Evolutionary conservation across 2,329 filamentous ascomycete genomes (phyloP), one percentile per base, ranked within the genome.

Genomic region (Trichoderma sp.): DNA sequence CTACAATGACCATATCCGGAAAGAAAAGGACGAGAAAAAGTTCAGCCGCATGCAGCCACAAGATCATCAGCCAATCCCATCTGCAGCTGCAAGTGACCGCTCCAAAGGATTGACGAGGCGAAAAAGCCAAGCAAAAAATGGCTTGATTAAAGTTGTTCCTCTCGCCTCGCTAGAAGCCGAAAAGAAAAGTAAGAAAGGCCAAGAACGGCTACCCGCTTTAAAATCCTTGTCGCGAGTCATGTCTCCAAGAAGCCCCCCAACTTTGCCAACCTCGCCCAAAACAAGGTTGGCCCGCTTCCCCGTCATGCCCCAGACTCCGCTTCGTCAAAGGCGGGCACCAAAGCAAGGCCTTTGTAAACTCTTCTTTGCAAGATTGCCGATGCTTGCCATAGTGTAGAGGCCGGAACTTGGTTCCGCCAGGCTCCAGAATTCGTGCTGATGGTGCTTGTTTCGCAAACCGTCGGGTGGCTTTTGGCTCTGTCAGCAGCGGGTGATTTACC

Each of bases 261-360:
- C 26, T 26, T 26, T 26, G 26, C 26, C 34, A 28, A 34, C 14
- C 14, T 24, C 34, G n/a, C 51, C 51, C 32, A 32, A 66, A 58
- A 18, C 16, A 34, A 43, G 39, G 39, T 43, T 30, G 32, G 52
- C 54, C 63, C 63, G 63, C 63, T 66, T 59, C 63, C 63, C 63
- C 63, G 39, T 58, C n/a, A 18, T 66, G 37, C 63, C 63, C 63
- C 63, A n/a, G 63, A 66, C 63, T 54, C 63, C 63, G 54, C 63
- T 34, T 34, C 39, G 18, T 43, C 39, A 66, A 66, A 46, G 54
- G 54, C 28, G 56, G n/a, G 49, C 51, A 28, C 26, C 46, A 24
- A 26, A n/a, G 32, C 18, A 24, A 18, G 34, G n/a, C 18, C n/a
- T 56, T 56, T 26, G 26, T 59, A 51, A 13, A 8, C 37, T 24